Conservation (phyloP, 1,139 yeast genomes). For the Magnusiomyces fungicola region DNA sequence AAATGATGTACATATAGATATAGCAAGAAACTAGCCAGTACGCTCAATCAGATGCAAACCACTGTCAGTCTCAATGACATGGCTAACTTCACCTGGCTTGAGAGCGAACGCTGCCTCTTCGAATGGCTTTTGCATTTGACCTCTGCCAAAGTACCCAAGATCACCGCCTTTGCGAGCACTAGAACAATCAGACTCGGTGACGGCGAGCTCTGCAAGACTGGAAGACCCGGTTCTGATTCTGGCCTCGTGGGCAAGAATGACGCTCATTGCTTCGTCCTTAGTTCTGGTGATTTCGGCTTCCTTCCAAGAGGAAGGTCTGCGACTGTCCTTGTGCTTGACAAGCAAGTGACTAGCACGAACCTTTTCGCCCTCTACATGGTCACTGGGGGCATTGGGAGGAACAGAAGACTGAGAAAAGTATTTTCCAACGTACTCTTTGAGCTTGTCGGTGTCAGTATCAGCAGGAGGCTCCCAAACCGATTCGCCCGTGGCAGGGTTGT, state of each 20-base stretch:
- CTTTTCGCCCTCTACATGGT: conserved; percentile 33
- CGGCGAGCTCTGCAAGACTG: conserved; percentile 64
- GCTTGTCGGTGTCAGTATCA: conserved; percentile 57
- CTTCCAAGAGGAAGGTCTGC: conserved; percentile 93
- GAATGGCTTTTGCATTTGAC: conserved; percentile 92
- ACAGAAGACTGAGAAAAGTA: conserved; percentile 24
- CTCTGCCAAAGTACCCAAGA: conserved; percentile 78
- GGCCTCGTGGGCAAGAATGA: conserved; percentile 51
- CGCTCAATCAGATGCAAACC: conserved; percentile 87
- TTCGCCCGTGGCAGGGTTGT: conserved; percentile 59
- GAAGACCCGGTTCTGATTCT: conserved; percentile 64
- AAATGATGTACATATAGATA: too few species aligned
- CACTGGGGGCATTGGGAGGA: conserved; percentile 18
- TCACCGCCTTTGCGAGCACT: conserved; percentile 88
- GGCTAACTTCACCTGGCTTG: conserved; percentile 77
- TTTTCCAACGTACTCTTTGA: conserved; percentile 48
- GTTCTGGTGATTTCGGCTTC: conserved; percentile 64
- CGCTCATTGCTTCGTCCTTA: conserved; percentile 76
- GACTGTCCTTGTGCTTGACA: conserved; percentile 71
- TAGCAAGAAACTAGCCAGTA: too few species aligned
- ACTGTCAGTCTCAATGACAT: conserved; percentile 79
- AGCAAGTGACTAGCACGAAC: conserved; percentile 69
- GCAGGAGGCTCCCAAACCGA: conserved; percentile 91
- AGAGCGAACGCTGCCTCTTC: conserved; percentile 81
- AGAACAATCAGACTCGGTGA: conserved; percentile 81